These are phyloP conservation scores for Penicillium herquei DNA, from an alignment of 495 filamentous ascomycete genomes.

Conservation along the genomic window DNA sequence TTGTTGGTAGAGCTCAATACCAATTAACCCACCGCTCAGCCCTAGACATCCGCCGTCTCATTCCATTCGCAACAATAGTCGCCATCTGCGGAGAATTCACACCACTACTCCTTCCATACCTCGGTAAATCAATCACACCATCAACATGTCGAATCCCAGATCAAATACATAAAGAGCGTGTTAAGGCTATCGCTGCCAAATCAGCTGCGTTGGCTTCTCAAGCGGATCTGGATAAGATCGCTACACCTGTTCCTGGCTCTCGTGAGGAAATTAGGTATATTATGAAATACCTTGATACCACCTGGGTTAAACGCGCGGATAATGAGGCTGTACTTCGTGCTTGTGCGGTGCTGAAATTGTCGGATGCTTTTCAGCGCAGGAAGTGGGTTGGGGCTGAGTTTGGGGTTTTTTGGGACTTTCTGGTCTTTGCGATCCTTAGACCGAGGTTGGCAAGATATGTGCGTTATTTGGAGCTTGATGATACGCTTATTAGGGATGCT, in stretches of 20 bases:
- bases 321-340: constrained; percentile 32
- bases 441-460: constrained; percentile 41
- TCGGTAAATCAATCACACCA: constrained; percentile 70
- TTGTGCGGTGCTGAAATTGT: constrained; percentile 31
- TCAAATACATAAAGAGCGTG: constrained; percentile 61
- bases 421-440: not conserved
- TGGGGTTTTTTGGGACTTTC: constrained; percentile 31
- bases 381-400: too few relatives aligned
- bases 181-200: constrained; percentile 22
- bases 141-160: constrained; percentile 75
- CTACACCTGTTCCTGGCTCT: too few relatives aligned
- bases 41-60: constrained; percentile 71
- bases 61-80: constrained; percentile 69
- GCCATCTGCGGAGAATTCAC: constrained; percentile 82
- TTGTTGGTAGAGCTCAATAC: constrained; percentile 57
- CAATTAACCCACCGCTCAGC: constrained; percentile 63
- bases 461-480: constrained; percentile 58
- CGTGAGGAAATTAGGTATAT: too few relatives aligned
- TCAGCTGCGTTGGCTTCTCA: too few relatives aligned
- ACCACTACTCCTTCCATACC: constrained; percentile 66
- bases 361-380: too few relatives aligned
- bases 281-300: not conserved
- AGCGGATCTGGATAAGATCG: too few relatives aligned
- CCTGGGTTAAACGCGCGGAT: constrained; percentile 21
- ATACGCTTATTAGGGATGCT: constrained; percentile 51